phyloP scores from a whole-genome alignment of 2,329 filamentous ascomycete genomes.

The Mycosphaerella sp. region DNA sequence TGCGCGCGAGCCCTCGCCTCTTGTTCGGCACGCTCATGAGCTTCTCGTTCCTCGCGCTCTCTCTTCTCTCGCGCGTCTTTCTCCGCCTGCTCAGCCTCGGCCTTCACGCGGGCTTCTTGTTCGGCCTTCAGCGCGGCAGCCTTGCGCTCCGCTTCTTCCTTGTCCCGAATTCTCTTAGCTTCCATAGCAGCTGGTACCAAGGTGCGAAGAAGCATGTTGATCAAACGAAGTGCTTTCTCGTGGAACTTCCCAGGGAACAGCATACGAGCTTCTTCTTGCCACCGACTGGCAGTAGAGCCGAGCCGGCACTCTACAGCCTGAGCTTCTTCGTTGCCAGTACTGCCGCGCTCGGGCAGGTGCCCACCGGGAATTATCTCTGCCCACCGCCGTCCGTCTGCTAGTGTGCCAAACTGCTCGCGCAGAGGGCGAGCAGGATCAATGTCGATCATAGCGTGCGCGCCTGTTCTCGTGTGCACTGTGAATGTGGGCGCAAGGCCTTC shows the following conservation, averaged over 20 bases:
- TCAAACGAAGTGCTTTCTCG: conserved; percentile 63
- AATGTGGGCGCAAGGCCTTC: conserved; percentile 23
- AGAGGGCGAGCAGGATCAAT: conserved; percentile 25
- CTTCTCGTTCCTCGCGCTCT: conserved; percentile 45
- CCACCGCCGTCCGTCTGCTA: conserved; percentile 12
- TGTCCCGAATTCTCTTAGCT: conserved; percentile 65
- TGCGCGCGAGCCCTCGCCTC: conserved; percentile 32
- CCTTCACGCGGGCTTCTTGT: conserved; percentile 57
- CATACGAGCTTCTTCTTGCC: conserved; percentile 84
- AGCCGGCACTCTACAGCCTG: conserved; percentile 70
- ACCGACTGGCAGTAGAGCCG: conserved; percentile 66
- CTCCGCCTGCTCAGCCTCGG: conserved; percentile 55
- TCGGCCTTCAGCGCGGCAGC: conserved; percentile 56
- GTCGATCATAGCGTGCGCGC: conserved; percentile 22
- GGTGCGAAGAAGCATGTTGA: conserved; percentile 61
- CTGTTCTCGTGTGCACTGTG: conserved; percentile 17
- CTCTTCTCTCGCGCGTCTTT: conserved; percentile 46
- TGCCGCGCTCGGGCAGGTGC: conserved; percentile 40
- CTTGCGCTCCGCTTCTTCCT: conserved; percentile 59
- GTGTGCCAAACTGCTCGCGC: conserved; percentile 19
- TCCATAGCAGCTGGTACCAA: conserved; percentile 81
- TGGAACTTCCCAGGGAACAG: conserved; percentile 61
- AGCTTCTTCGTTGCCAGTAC: conserved; percentile 52
- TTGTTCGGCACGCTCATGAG: conserved; percentile 40
- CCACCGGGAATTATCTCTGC: conserved; percentile 39